A percentile compares a stretch with the other conserved stretches of the same genome.
These are phyloP conservation scores for Aspergillus fumigatus DNA, from an alignment of 2,329 filamentous ascomycete genomes.

Conservation along the genomic window DNA sequence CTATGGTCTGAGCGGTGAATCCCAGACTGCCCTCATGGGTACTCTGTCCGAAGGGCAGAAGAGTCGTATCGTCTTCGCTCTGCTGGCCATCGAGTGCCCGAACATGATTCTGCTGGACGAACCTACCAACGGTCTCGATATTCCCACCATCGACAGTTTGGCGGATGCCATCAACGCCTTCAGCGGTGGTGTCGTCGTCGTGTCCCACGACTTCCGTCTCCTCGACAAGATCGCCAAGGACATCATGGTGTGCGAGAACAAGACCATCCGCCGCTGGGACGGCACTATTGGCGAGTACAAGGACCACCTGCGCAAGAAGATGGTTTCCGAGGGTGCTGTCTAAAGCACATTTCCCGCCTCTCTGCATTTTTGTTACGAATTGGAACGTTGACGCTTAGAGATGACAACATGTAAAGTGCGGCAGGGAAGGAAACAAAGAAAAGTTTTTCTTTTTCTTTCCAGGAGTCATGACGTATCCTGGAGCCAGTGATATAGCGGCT, in stretches of 20 bases:
- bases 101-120: constrained; percentile 99
- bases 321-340: constrained; percentile 82
- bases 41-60: constrained; percentile 97
- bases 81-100: constrained; percentile 88
- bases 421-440: constrained; percentile 1
- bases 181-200: constrained; percentile 93
- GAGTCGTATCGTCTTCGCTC: constrained; percentile 94
- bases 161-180: constrained; percentile 97
- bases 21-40: constrained; percentile 96
- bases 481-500: constrained; percentile 6
- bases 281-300: constrained; percentile 93
- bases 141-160: constrained; percentile 94
- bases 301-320: constrained; percentile 98
- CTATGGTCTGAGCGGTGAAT: constrained; percentile 88
- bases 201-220: constrained; percentile 97
- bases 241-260: constrained; percentile 98
- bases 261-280: constrained; percentile 85
- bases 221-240: constrained; percentile 99
- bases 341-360: constrained; percentile 42
- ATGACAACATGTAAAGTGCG: constrained; percentile 11
- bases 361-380: constrained; percentile 23
- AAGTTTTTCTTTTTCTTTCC: not conserved
- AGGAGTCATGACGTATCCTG: constrained; percentile 21
- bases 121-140: constrained; percentile 98
- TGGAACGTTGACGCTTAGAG: constrained; percentile 34